Base-by-base conservation (phyloP, 2,329 filamentous ascomycete genomes). In the Bipolaris gigantea region DNA sequence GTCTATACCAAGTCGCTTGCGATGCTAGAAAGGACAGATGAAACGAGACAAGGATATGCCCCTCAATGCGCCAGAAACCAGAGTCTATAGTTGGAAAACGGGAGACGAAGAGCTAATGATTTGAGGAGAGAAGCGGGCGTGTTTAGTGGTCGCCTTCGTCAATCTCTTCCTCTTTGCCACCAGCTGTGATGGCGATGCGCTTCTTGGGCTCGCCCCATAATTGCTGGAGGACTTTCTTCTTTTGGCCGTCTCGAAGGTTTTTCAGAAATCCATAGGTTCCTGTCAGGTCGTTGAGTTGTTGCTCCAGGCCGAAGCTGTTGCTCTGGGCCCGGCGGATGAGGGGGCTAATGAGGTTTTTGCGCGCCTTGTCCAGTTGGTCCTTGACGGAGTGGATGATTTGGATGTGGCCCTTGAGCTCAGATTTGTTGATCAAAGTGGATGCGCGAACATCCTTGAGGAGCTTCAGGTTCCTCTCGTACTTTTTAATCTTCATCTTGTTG, bases 391-490 rank as follows among this genome's bases (percentile, higher is more conserved):
- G 81, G 35, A 97, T 83, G 58, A 89, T 88, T 56, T 89, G 86
- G 66, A 95, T 94, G 74, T 97, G 92, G 65, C 92, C 89, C 60
- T 94, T 85, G 8, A 97, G 82, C 33, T 95, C 83, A 59, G 86
- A 85, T 76, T 97, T 97, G 77, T 97, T 96, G 57, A 85, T 84
- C 21, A 96, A 86, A 1, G 92, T 96, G 66, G 89, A 89, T 54
- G 88, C 85, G 59, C 92, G 86, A 52, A 97, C 88, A 61, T 88
- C 88, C 45, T 82, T 84, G 21, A 97, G 84, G 0, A 97, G 81
- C 45, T 86, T 82, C 58, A 88, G 88, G 79, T 97, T 97, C 76
- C 89, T 90, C 73, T 96, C 91, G 75, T 92, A 97, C 74, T 97
- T 97, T 70, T 85, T 84, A n/a, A 96, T 81, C 61, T 88, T 83